Conservation (phyloP, 148 eudicot species). For the Rhododendron henanense region DNA sequence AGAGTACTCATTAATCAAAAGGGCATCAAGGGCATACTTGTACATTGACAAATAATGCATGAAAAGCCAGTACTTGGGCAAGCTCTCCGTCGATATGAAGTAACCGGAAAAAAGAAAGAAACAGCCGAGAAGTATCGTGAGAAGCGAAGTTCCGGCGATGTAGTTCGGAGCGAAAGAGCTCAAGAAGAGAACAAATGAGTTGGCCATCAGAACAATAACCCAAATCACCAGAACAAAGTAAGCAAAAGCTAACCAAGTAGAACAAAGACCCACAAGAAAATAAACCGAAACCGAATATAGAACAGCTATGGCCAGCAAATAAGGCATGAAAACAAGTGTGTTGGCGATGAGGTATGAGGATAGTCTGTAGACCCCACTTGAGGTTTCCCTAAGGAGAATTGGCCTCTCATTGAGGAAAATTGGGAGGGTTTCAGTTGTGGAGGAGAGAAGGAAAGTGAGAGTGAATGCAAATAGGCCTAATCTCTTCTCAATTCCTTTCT, state of each 20-base stretch:
- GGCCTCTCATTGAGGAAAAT: constrained; percentile 90
- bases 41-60: constrained; percentile 92
- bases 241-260: constrained; percentile 65
- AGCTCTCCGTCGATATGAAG: constrained; percentile 63
- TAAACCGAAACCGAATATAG: constrained; percentile 69
- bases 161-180: constrained; percentile 84
- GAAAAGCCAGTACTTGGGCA: constrained; percentile 82
- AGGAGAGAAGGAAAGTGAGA: constrained; percentile 81
- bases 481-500: constrained; percentile 73
- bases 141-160: constrained; percentile 78
- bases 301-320: constrained; percentile 54
- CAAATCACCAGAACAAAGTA: constrained; percentile 79
- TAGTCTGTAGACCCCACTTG: constrained; percentile 81
- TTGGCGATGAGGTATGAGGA: constrained; percentile 80
- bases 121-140: constrained; percentile 63
- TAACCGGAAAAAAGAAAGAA: constrained; percentile 93
- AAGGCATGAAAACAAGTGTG: constrained; percentile 80
- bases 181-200: constrained; percentile 83
- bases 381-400: constrained; percentile 80
- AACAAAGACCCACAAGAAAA: constrained; percentile 76
- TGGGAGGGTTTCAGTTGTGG: constrained; percentile 90
- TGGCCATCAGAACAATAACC: constrained; percentile 71
- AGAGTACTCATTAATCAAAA: constrained; percentile 83
- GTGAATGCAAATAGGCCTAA: constrained; percentile 91
- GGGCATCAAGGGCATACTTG: constrained; percentile 84